phyloP scores from a whole-genome alignment of 192 early-diverging fungal species.

The Coemansia sp. region DNA sequence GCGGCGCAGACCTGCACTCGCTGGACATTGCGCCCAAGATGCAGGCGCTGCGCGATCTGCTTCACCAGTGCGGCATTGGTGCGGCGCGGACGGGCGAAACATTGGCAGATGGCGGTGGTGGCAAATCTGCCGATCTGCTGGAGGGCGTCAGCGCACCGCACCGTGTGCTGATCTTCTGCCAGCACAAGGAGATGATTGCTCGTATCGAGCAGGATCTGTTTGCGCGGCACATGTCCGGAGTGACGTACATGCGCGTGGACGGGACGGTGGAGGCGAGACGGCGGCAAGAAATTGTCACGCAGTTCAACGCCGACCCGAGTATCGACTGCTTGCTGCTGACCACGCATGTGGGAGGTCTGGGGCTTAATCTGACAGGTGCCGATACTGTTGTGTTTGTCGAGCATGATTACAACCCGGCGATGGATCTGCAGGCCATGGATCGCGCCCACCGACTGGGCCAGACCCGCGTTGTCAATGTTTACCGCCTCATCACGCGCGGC shows the following conservation, averaged over 20 bases:
- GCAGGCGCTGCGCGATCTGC: conserved; percentile 82
- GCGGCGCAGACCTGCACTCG: conserved; percentile 54
- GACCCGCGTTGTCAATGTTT: conserved; percentile 96
- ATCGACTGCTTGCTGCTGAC: conserved; percentile 95
- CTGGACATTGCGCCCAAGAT: conserved; percentile 81
- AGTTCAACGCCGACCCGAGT: conserved; percentile 94
- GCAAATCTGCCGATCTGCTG: conserved; percentile 4
- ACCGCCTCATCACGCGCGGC: conserved; percentile 94
- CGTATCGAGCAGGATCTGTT: conserved; percentile 94
- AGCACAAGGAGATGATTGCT: conserved; percentile 94
- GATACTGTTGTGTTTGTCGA: conserved; percentile 99
- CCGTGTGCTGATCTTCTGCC: conserved; percentile 95
- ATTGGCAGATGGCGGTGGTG: not conserved
- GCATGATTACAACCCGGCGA: conserved; percentile 99
- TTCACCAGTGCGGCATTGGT: conserved; percentile 95
- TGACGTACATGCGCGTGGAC: conserved; percentile 93
- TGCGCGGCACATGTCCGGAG: conserved; percentile 75
- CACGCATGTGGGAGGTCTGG: conserved; percentile 95
- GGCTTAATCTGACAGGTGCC: conserved; percentile 97
- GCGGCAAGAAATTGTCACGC: conserved; percentile 88
- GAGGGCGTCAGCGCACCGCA: conserved; percentile 71
- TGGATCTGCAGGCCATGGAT: conserved; percentile 99
- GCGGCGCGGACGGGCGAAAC: conserved; percentile 22
- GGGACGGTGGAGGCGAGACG: conserved; percentile 79
- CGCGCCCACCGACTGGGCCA: conserved; percentile 98